A percentile compares a stretch with the other conserved stretches of the same genome.
These are phyloP conservation scores for Arxiozyma bovina DNA, from an alignment of 1,139 yeast genomes.

Conservation along the genomic window DNA sequence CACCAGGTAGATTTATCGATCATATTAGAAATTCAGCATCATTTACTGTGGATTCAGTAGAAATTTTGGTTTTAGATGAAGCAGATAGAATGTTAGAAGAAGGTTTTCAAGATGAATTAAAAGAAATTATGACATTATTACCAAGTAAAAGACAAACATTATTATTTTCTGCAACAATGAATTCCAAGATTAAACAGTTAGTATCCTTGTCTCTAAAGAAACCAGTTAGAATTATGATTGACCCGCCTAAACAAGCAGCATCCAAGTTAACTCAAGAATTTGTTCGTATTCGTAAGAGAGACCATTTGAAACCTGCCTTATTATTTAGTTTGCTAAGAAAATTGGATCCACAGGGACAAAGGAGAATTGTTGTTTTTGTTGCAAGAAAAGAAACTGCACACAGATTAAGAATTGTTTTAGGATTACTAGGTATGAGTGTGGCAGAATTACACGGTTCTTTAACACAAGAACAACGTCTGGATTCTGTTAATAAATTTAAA, in stretches of 20 bases:
- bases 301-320: slow-evolving; percentile 71
- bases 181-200: slow-evolving; percentile 78
- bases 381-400: slow-evolving; percentile 89
- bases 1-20: slow-evolving; percentile 95
- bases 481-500: slow-evolving; percentile 74
- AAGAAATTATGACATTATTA: slow-evolving; percentile 76
- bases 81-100: slow-evolving; percentile 99
- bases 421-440: slow-evolving; percentile 76
- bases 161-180: slow-evolving; percentile 96
- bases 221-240: slow-evolving; percentile 92
- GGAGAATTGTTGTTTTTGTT: slow-evolving; percentile 80
- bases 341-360: slow-evolving; percentile 51
- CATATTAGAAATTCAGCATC: slow-evolving; percentile 93
- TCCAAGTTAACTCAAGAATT: slow-evolving; percentile 82
- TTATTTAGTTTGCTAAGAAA: slow-evolving; percentile 61
- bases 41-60: slow-evolving; percentile 82
- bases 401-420: slow-evolving; percentile 70
- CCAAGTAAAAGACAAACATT: slow-evolving; percentile 91
- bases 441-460: slow-evolving; percentile 92
- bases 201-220: slow-evolving; percentile 77
- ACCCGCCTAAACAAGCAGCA: slow-evolving; percentile 93
- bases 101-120: slow-evolving; percentile 91
- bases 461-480: slow-evolving; percentile 90
- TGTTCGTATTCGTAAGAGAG: slow-evolving; percentile 87
- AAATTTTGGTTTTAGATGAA: slow-evolving; percentile 78